A percentile compares a stretch with the other conserved stretches of the same genome.
Evolutionary conservation across 768 basidiomycete genomes (phyloP).

Genomic region (Leccinellum luteum): DNA sequence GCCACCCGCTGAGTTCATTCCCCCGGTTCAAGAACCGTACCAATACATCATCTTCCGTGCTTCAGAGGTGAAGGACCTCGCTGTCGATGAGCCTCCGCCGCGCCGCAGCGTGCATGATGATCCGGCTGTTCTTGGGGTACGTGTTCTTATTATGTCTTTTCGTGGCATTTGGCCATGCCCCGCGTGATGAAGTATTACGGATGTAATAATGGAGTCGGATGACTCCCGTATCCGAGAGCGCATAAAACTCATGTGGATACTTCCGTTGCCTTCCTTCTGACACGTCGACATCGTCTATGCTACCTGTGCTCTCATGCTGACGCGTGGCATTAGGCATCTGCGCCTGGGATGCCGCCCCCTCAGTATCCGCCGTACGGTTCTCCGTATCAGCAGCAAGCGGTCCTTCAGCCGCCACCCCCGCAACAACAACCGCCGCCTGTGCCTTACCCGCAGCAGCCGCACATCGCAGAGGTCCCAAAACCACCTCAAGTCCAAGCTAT

Average conservation of each 20-base stretch:
- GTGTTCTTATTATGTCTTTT: slow-evolving; percentile 31
- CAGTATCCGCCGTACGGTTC: slow-evolving; percentile 30
- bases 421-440: slow-evolving; percentile 30
- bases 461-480: slow-evolving; percentile 26
- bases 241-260: slow-evolving; percentile 47
- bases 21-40: slow-evolving; percentile 80
- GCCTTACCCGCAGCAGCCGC: slow-evolving; percentile 27
- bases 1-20: slow-evolving; percentile 74
- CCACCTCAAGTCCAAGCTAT: slow-evolving; percentile 16
- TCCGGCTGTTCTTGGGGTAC: slow-evolving; percentile 78
- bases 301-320: slow-evolving; percentile 7
- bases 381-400: slow-evolving; percentile 32
- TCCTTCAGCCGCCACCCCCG: slow-evolving; percentile 30
- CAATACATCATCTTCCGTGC: slow-evolving; percentile 91
- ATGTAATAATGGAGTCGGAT: slow-evolving; percentile 38
- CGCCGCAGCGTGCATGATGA: slow-evolving; percentile 74
- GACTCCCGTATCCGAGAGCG: slow-evolving; percentile 42
- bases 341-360: slow-evolving; percentile 37
- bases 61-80: slow-evolving; percentile 86
- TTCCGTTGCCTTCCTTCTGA: slow-evolving; percentile 66
- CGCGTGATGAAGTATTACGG: slow-evolving; percentile 44
- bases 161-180: slow-evolving; percentile 2
- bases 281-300: background rate
- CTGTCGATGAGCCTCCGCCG: slow-evolving; percentile 67
- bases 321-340: slow-evolving; percentile 42